Conservation (phyloP, 331 rosid genomes). For the Saraca asoca region DNA sequence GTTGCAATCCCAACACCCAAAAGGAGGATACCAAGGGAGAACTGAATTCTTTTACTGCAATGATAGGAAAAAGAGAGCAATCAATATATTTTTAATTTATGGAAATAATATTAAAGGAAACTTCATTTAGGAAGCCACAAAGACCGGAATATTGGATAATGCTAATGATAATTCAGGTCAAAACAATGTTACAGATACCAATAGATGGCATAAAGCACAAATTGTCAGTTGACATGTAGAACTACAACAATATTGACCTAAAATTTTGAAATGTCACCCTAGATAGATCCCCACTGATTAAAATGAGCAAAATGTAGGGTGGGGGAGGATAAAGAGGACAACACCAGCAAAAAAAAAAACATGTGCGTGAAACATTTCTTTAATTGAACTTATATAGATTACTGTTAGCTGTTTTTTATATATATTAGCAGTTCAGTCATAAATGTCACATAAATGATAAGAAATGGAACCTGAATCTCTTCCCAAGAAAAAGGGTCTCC, state of each 20-base stretch:
- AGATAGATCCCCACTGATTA: conserved; percentile 2
- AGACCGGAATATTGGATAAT: not conserved
- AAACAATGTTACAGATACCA: not conserved
- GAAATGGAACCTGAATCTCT: conserved; percentile 55
- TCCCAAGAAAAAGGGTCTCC: conserved; percentile 62
- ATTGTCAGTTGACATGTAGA: not conserved
- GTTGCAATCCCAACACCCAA: conserved; percentile 92
- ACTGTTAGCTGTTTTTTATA: conserved; percentile 16
- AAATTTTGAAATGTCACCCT: conserved; percentile 1
- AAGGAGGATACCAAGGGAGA: conserved; percentile 69
- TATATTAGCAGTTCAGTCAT: conserved; percentile 15
- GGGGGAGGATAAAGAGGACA: not conserved
- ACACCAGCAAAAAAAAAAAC: not conserved
- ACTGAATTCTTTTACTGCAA: conserved; percentile 79
- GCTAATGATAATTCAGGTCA: conserved; percentile 24
- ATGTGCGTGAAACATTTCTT: conserved; percentile 12
- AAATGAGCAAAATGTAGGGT: not conserved
- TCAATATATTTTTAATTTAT: conserved; percentile 21
- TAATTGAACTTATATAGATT: conserved; percentile 2
- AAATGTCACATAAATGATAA: conserved; percentile 7
- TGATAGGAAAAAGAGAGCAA: conserved; percentile 30
- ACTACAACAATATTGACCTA: not conserved
- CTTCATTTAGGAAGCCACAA: not conserved
- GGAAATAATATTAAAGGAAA: conserved; percentile 23
- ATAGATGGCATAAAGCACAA: not conserved